Conservation (phyloP, 2,329 filamentous ascomycete genomes). For the Hymenoscyphus fructigenus region DNA sequence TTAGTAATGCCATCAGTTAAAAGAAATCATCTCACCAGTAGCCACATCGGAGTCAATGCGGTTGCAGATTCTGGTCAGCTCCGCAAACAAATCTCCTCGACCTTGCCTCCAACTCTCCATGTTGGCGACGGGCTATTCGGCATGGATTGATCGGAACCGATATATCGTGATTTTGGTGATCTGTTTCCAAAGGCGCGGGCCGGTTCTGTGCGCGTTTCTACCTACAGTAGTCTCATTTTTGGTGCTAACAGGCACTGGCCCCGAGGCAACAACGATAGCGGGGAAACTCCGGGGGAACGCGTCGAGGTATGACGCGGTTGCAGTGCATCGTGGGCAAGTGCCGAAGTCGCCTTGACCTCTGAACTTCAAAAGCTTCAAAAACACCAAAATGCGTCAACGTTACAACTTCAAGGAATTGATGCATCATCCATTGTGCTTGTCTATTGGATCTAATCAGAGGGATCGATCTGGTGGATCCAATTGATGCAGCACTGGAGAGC, state of each 20-base stretch:
- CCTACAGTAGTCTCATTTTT: not conserved
- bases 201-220: not conserved
- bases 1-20: not conserved
- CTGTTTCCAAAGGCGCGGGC: not conserved
- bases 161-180: not conserved
- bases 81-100: constrained; percentile 26
- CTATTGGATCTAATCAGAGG: too few relatives aligned
- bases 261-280: not conserved
- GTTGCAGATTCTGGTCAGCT: constrained; percentile 27
- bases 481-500: not conserved
- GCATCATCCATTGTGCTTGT: not conserved
- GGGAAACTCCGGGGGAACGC: not conserved
- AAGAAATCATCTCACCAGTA: constrained; percentile 21
- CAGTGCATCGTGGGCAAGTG: not conserved
- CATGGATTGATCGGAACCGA: not conserved
- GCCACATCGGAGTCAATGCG: constrained; percentile 25
- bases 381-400: not conserved
- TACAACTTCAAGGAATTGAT: not conserved
- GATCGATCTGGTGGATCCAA: not conserved
- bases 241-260: not conserved
- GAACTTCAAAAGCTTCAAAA: not conserved
- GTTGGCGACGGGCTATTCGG: not conserved
- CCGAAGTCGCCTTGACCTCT: too few relatives aligned
- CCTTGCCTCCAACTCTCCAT: constrained; percentile 34
- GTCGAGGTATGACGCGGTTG: not conserved